phyloP scores from a whole-genome alignment of 2,329 filamentous ascomycete genomes.

The Aspergillus nomiae region DNA sequence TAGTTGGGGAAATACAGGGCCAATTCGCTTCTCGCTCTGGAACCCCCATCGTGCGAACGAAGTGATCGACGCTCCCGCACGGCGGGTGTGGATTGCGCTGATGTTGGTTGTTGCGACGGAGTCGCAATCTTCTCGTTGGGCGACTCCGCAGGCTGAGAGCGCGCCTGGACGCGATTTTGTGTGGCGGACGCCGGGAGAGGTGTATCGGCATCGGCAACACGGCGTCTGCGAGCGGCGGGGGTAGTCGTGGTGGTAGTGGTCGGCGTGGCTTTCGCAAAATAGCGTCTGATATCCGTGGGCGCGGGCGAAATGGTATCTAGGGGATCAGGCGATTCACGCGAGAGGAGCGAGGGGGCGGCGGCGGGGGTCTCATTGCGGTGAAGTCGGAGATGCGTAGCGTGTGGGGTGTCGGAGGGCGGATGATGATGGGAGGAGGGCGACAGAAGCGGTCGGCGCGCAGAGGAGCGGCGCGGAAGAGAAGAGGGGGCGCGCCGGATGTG shows the following conservation, averaged over 20 bases:
- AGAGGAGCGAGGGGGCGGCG: conserved; percentile 18
- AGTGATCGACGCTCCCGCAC: conserved; percentile 65
- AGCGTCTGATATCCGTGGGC: conserved; percentile 7
- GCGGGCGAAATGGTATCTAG: conserved; percentile 27
- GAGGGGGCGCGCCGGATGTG: conserved; percentile 4
- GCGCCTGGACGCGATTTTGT: background rate
- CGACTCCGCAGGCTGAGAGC: conserved; percentile 6
- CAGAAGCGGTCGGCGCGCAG: conserved; percentile 18
- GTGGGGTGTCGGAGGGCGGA: conserved; percentile 18
- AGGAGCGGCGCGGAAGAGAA: conserved; percentile 17
- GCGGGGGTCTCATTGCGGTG: conserved; percentile 20
- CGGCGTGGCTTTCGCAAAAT: background rate
- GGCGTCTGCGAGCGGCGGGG: background rate
- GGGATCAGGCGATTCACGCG: conserved; percentile 31
- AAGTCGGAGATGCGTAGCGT: conserved; percentile 19
- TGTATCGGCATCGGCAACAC: background rate
- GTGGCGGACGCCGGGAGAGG: background rate
- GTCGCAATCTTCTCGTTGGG: background rate
- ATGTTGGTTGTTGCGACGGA: conserved; percentile 1
- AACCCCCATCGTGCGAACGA: conserved; percentile 79
- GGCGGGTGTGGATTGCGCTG: conserved; percentile 6
- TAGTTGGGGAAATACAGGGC: conserved; percentile 91
- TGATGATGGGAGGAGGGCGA: conserved; percentile 13
- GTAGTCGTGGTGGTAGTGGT: background rate
- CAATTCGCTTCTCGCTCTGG: conserved; percentile 86